Base-by-base conservation (phyloP, 257 asterid species). In the Rubia yunnanensis region DNA sequence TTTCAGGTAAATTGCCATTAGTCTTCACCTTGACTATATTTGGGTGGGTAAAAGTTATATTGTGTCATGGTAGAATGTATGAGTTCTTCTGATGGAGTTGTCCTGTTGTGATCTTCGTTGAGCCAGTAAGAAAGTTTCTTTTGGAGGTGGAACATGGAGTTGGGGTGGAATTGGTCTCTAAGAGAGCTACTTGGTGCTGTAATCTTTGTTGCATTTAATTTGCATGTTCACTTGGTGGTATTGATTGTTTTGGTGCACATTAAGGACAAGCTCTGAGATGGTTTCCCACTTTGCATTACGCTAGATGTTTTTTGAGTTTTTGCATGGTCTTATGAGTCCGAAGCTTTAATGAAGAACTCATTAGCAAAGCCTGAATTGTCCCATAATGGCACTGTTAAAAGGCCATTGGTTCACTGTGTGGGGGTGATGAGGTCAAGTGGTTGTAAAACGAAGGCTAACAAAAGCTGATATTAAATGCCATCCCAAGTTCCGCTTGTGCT, bases 1-100 rank as follows among this genome's bases (percentile, higher is more conserved):
- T 36, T 81, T 81, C 89, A 86, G 94, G 98, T 88, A 91, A 86
- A 74, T 64, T 67, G 71, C 72, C 48, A 50, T 68, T 78, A 67
- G 63, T 46, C 66, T 76, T 64, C 86, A 73, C 78, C 74, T n/a
- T n/a, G n/a, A 63, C 60, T 81, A 72, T 76, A 74, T 74, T 71
- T 79, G 77, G 69, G 53, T n/a, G n/a, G n/a, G n/a, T n/a, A n/a
- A n/a, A n/a, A n/a, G n/a, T n/a, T n/a, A n/a, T n/a, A n/a, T n/a
- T n/a, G n/a, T n/a, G n/a, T n/a, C n/a, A n/a, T n/a, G n/a, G 23
- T 46, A 22, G 20, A 14, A 14, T 14, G 24, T 49, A 6, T 48
- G 65, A 48, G 27, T 31, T 31, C 41, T 50, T 60, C 39, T 46
- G 35, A 13, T 13, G 52, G 27, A 34, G 63, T 50, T 17, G 18